Conservation (phyloP, 495 filamentous ascomycete genomes). For the Trichoderma orchidacearum region DNA sequence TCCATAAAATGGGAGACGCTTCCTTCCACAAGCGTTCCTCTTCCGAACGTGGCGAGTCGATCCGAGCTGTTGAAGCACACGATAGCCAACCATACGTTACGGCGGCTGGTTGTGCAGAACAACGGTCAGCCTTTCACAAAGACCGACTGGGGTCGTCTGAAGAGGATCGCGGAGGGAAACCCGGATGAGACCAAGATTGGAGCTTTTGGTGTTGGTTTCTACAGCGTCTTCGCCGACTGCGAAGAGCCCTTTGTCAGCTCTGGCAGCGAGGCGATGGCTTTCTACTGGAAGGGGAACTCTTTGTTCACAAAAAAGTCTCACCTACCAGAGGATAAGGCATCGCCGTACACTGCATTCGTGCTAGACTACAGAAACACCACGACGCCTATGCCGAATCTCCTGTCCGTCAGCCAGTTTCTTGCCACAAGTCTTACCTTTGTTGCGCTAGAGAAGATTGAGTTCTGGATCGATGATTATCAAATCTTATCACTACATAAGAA, state of each 20-base stretch:
- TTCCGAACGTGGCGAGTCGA: constrained; percentile 50
- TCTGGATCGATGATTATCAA: constrained; percentile 80
- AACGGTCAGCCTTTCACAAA: constrained; percentile 73
- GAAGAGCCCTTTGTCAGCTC: constrained; percentile 95
- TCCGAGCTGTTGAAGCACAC: constrained; percentile 68
- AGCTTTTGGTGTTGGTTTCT: constrained; percentile 96
- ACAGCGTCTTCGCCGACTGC: constrained; percentile 95
- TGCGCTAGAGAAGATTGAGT: constrained; percentile 69
- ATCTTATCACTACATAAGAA: constrained; percentile 71
- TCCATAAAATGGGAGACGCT: constrained; percentile 81
- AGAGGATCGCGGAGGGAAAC: constrained; percentile 95
- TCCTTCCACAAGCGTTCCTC: constrained; percentile 62
- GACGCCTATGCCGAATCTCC: constrained; percentile 69
- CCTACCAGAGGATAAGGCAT: constrained; percentile 46
- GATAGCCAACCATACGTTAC: constrained; percentile 69
- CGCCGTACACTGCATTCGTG: constrained; percentile 72
- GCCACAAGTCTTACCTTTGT: constrained; percentile 95
- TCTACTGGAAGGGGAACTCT: constrained; percentile 96
- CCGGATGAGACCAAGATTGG: constrained; percentile 98
- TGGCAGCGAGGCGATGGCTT: constrained; percentile 85
- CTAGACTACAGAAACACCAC: constrained; percentile 82
- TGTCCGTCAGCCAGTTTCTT: constrained; percentile 81
- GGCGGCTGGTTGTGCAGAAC: constrained; percentile 75
- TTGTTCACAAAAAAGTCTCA: constrained; percentile 76
- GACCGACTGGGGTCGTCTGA: constrained; percentile 85